These are phyloP conservation scores for Immersiella caudata DNA, from an alignment of 495 filamentous ascomycete species.

Conservation along the genomic window DNA sequence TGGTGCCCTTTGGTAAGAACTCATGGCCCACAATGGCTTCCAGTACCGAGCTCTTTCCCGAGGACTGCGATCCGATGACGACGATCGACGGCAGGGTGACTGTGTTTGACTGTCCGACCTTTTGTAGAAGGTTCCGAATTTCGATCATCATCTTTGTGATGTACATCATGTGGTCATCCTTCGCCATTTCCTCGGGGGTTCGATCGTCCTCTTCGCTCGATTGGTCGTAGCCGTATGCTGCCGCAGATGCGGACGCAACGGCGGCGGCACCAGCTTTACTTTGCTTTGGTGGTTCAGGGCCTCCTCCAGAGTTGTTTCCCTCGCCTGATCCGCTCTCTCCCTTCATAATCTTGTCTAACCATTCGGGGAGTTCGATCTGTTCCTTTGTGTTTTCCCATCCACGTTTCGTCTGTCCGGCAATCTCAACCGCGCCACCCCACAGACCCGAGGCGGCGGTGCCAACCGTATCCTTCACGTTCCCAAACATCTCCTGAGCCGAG, in stretches of 20 bases:
- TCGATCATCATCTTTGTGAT: conserved; percentile 99
- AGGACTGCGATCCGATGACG: conserved; percentile 97
- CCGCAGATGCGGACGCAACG: conserved; percentile 63
- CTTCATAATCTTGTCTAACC: conserved; percentile 76
- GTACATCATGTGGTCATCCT: conserved; percentile 99
- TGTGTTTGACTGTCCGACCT: conserved; percentile 85
- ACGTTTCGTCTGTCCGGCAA: conserved; percentile 74
- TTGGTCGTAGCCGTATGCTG: conserved; percentile 77
- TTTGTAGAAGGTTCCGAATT: conserved; percentile 86
- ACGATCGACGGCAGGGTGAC: conserved; percentile 94
- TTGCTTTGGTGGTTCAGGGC: conserved; percentile 60
- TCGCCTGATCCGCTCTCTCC: conserved; percentile 55
- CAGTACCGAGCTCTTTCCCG: conserved; percentile 95
- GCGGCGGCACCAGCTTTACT: conserved; percentile 60
- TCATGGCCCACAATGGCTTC: conserved; percentile 98
- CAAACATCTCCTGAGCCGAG: conserved; percentile 82
- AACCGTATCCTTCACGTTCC: conserved; percentile 68
- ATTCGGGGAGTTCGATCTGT: conserved; percentile 75
- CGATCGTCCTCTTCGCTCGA: conserved; percentile 71
- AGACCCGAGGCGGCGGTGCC: conserved; percentile 64
- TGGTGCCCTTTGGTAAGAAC: conserved; percentile 94
- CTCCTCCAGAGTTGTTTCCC: conserved; percentile 42
- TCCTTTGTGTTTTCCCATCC: conserved; percentile 87
- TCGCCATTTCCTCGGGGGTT: conserved; percentile 61
- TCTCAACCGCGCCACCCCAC: conserved; percentile 68